Percentiles rank a stretch among this genome's conserved stretches.
These are phyloP conservation scores for Candida neerlandica DNA, from an alignment of 1,139 yeast species.

Conservation along the genomic window DNA sequence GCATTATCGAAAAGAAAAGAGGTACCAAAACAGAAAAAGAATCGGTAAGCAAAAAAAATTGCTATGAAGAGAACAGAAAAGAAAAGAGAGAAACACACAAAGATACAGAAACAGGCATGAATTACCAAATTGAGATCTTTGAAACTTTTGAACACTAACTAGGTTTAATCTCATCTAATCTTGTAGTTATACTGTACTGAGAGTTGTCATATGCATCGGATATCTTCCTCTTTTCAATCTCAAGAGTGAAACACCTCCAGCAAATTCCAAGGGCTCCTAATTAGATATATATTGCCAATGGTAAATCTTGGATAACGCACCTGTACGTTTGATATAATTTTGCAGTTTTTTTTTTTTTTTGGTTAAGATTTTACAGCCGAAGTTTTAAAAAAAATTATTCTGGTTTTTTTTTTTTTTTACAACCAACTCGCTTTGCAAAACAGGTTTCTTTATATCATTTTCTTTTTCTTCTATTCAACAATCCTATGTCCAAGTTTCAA, in stretches of 20 bases:
- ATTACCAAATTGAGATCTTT: too few species aligned
- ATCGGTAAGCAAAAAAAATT: too few species aligned
- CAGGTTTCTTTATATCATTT: background rate
- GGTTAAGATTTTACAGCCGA: conserved; percentile 2
- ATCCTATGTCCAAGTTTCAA: background rate
- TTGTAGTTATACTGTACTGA: too few species aligned
- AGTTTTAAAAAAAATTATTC: background rate
- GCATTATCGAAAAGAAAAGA: too few species aligned
- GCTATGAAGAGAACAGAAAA: too few species aligned
- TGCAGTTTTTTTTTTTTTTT: conserved; percentile 1
- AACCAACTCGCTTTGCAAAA: background rate
- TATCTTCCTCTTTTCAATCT: too few species aligned
- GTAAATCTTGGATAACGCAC: background rate
- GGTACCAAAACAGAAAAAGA: too few species aligned
- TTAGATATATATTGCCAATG: background rate
- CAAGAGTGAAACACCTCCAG: background rate
- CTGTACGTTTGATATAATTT: conserved; percentile 4
- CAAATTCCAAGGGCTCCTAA: background rate
- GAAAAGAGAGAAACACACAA: too few species aligned
- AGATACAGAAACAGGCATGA: too few species aligned
- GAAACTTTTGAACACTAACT: too few species aligned
- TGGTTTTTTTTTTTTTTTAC: background rate
- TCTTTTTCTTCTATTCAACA: background rate
- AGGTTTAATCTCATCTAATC: too few species aligned
- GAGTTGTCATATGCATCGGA: too few species aligned